phyloP scores from a whole-genome alignment of 2,329 filamentous ascomycete genomes.

The Trichoderma sp. region DNA sequence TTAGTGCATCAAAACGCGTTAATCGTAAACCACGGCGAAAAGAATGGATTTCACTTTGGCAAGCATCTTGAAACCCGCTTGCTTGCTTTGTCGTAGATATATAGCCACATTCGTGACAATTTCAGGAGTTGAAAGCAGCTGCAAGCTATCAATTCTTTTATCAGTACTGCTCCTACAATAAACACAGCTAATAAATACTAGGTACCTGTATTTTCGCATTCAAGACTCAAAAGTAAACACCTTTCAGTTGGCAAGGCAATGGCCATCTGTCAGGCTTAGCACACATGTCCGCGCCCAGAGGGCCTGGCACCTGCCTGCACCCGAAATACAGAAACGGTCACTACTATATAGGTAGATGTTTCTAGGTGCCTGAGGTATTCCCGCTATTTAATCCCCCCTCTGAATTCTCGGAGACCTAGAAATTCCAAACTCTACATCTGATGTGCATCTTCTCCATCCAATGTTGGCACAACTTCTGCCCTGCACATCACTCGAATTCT shows the following conservation, averaged over 20 bases:
- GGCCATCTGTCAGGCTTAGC: not conserved
- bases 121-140: not conserved
- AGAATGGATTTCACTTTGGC: not conserved
- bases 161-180: not conserved
- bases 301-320: not conserved
- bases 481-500: not conserved
- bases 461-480: not conserved
- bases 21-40: not conserved
- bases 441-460: not conserved
- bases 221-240: not conserved
- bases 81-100: not conserved
- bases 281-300: not conserved
- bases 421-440: not conserved
- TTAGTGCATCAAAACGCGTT: not conserved
- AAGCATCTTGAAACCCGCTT: not conserved
- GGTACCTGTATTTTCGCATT: not conserved
- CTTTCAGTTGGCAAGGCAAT: conserved; percentile 1
- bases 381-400: not conserved
- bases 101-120: too few species aligned
- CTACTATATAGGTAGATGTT: not conserved
- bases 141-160: not conserved
- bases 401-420: not conserved
- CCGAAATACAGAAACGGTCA: not conserved
- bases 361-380: conserved; percentile 12
- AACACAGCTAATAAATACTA: not conserved